phyloP scores from a whole-genome alignment of 768 basidiomycete species.

The Piloderma croceum region DNA sequence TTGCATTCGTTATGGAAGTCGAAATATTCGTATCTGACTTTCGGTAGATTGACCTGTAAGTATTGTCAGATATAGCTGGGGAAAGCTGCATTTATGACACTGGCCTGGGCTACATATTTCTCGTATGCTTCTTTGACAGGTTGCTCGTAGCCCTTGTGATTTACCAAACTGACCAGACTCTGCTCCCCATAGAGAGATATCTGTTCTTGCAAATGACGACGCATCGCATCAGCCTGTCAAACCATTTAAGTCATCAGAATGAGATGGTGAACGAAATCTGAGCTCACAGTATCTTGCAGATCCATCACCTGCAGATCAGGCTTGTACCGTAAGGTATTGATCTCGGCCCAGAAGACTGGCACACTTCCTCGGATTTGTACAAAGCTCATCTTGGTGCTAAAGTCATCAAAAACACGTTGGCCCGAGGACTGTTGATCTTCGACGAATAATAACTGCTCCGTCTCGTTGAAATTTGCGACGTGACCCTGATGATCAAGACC shows the following conservation, averaged over 20 bases:
- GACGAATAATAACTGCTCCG: slow-evolving; percentile 86
- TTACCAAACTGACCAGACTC: slow-evolving; percentile 84
- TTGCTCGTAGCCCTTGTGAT: slow-evolving; percentile 88
- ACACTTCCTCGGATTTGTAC: slow-evolving; percentile 93
- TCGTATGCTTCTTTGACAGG: slow-evolving; percentile 97
- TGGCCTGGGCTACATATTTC: slow-evolving; percentile 59
- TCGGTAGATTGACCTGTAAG: slow-evolving; percentile 53
- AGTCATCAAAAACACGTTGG: slow-evolving; percentile 39
- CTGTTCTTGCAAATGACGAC: slow-evolving; percentile 70
- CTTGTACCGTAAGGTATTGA: slow-evolving; percentile 92
- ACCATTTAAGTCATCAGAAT: slow-evolving; percentile 4
- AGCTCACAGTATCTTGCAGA: slow-evolving; percentile 70
- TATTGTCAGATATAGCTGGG: not conserved
- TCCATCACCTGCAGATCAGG: slow-evolving; percentile 98
- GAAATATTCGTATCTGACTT: slow-evolving; percentile 87
- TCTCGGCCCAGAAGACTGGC: slow-evolving; percentile 93
- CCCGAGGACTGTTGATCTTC: slow-evolving; percentile 47
- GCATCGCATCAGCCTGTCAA: slow-evolving; percentile 60
- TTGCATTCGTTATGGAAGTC: slow-evolving; percentile 97
- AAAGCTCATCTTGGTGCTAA: slow-evolving; percentile 68
- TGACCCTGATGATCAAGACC: slow-evolving; percentile 87
- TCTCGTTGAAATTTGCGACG: slow-evolving; percentile 97
- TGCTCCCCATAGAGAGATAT: slow-evolving; percentile 71
- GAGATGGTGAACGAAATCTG: not conserved
- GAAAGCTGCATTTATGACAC: slow-evolving; percentile 7